Evolutionary conservation across 164 flowering plant species (phyloP).

Genomic region (Brasenia schreberi): DNA sequence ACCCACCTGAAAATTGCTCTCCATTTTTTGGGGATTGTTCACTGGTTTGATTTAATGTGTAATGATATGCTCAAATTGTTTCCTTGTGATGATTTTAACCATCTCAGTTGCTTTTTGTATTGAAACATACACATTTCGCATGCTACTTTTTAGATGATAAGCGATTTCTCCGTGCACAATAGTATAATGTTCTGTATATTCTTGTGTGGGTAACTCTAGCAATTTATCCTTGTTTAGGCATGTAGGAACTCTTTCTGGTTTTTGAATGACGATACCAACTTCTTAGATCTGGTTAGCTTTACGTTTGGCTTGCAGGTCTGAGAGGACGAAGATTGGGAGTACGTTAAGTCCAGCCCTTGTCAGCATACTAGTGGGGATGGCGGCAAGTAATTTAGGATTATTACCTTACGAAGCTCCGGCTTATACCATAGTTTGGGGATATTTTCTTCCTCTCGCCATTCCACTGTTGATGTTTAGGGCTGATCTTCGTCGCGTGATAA

Average conservation of each 20-base stretch:
- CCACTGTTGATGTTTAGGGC: constrained; percentile 71
- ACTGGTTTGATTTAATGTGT: background rate
- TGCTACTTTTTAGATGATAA: no score
- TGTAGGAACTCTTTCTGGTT: background rate
- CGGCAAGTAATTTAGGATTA: constrained; percentile 75
- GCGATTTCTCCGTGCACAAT: no score
- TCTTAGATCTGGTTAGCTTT: background rate
- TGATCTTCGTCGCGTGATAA: constrained; percentile 56
- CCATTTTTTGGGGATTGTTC: background rate
- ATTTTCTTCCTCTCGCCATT: constrained; percentile 62
- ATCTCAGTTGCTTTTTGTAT: no score
- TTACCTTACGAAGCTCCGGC: constrained; percentile 52
- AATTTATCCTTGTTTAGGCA: background rate
- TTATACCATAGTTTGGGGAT: constrained; percentile 44
- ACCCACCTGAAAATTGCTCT: background rate
- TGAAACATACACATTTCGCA: no score
- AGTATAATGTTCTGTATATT: background rate
- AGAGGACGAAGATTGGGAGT: constrained; percentile 70
- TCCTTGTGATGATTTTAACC: no score
- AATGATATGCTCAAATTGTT: no score
- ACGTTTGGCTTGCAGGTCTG: constrained; percentile 42
- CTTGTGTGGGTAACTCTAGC: background rate
- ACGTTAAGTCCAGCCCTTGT: constrained; percentile 65
- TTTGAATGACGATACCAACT: background rate
- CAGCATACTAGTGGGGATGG: constrained; percentile 66